Conservation (phyloP, 805 yeast species). For the Helenozyma baotianmanensis region DNA sequence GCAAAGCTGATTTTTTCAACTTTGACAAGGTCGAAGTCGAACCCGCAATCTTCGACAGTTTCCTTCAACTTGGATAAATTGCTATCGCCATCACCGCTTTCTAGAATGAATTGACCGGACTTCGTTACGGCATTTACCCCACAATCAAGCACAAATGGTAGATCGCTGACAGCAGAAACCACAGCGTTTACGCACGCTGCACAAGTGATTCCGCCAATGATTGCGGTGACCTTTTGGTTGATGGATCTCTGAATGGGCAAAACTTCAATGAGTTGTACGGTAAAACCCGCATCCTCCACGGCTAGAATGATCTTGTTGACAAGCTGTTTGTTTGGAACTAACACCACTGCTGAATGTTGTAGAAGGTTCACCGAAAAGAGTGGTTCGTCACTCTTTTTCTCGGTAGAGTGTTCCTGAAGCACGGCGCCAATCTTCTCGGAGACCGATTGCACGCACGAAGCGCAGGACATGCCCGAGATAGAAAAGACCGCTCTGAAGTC, state of each 20-base stretch:
- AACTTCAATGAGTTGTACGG: conserved; percentile 52
- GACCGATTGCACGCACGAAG: conserved; percentile 31
- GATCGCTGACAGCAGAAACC: conserved; percentile 37
- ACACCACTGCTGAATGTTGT: conserved; percentile 48
- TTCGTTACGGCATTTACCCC: conserved; percentile 58
- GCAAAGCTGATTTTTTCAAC: conserved; percentile 43
- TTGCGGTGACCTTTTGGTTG: conserved; percentile 50
- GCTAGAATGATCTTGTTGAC: conserved; percentile 28
- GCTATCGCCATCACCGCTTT: conserved; percentile 27
- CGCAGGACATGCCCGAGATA: conserved; percentile 44
- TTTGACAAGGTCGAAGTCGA: conserved; percentile 49
- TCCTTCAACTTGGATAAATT: conserved; percentile 39
- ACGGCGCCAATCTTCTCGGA: conserved; percentile 25
- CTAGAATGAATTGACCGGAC: conserved; percentile 57
- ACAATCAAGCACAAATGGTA: conserved; percentile 50
- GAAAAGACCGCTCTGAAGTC: conserved; percentile 48
- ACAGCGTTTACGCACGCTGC: conserved; percentile 65
- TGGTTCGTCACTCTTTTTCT: conserved; percentile 15
- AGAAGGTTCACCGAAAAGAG: conserved; percentile 48
- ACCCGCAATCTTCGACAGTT: conserved; percentile 63
- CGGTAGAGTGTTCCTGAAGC: conserved; percentile 7
- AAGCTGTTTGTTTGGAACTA: conserved; percentile 48
- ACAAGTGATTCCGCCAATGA: conserved; percentile 73
- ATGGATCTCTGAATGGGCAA: conserved; percentile 50
- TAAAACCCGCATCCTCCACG: conserved; percentile 33